Base-by-base conservation (phyloP, 768 basidiomycete species). In the Mycena sanguinolenta region DNA sequence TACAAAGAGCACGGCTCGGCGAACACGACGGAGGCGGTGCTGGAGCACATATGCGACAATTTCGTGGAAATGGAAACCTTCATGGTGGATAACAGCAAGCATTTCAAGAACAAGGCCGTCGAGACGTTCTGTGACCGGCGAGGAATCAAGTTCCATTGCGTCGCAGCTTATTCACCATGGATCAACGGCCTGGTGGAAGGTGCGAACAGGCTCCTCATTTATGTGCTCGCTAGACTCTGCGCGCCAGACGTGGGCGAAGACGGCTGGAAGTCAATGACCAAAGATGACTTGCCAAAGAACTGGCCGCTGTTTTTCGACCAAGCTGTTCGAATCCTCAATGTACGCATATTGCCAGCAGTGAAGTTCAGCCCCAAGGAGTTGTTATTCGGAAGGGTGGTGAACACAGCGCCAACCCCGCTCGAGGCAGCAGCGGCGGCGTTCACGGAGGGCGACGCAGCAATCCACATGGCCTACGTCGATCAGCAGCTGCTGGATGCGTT, bases 401-500 rank as follows among this genome's bases (percentile, higher is more conserved):
- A 82, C 72, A 80, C 79, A 0, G n/a, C n/a, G 14, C 44, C 52
- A 17, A 77, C 73, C 0, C 70, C 70, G 4, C 30, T 67, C 19
- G 57, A 65, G 8, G 10, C 50, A 4, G 69, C 63, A 0, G 64
- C 19, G 2, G 16, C 44, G 0, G 21, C 46, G 13, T n/a, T 73
- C 0, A 60, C 44, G 14, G 36, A 1, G 7, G 42, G 54, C 7
- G 75, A 76, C 10, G 65, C 66, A 5, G 63, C 58, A 1, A 23
- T 63, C 0, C 82, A 83, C 39, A 72, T 81, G 67, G 75, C 75
- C 2, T 80, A 81, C 57, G 78, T 75, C 0, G 75, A 49, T 6
- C 79, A 81, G 63, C 81, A 81, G 38, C 73, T 73, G 6, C 61
- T 79, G 0, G 79, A 83, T 44, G 79, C 78, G 4, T 78, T 77